Evolutionary conservation across 208 protist genomes (phyloP).

Genomic region (Leishmania mexicana): DNA sequence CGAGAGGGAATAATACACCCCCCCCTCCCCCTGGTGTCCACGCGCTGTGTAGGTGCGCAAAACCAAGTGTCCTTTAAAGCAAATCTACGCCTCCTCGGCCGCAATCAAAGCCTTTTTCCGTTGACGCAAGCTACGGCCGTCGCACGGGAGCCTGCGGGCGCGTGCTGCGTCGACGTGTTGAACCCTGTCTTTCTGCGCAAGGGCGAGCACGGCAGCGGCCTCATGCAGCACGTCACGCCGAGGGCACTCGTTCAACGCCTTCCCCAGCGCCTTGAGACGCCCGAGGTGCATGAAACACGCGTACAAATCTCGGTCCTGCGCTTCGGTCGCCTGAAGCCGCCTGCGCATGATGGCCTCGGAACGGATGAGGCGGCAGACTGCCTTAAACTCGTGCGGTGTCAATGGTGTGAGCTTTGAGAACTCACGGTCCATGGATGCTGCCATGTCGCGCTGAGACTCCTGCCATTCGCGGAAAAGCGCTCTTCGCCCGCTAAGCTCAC

Average conservation of each 20-base stretch:
- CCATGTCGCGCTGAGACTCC: neutral
- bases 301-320: constrained; percentile 19
- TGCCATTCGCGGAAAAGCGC: constrained; percentile 27
- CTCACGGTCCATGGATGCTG: neutral
- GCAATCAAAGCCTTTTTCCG: neutral
- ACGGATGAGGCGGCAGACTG: constrained; percentile 12
- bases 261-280: constrained; percentile 15
- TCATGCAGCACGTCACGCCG: constrained; percentile 1
- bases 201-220: neutral
- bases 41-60: no score
- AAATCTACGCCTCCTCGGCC: neutral
- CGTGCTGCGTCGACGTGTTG: no score
- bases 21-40: neutral
- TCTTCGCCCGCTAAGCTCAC: constrained; percentile 12
- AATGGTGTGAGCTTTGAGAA: constrained; percentile 4
- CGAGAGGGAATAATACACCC: neutral
- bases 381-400: constrained; percentile 15
- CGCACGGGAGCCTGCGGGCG: neutral
- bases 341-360: constrained; percentile 13
- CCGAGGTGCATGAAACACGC: constrained; percentile 17
- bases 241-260: constrained; percentile 2
- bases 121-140: neutral
- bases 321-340: constrained; percentile 7
- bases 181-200: neutral
- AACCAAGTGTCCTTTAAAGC: neutral